A percentile compares a stretch with the other conserved stretches of the same genome.
phyloP scores from a whole-genome alignment of 1,139 yeast genomes.

The Pichia sorboxylosa region DNA sequence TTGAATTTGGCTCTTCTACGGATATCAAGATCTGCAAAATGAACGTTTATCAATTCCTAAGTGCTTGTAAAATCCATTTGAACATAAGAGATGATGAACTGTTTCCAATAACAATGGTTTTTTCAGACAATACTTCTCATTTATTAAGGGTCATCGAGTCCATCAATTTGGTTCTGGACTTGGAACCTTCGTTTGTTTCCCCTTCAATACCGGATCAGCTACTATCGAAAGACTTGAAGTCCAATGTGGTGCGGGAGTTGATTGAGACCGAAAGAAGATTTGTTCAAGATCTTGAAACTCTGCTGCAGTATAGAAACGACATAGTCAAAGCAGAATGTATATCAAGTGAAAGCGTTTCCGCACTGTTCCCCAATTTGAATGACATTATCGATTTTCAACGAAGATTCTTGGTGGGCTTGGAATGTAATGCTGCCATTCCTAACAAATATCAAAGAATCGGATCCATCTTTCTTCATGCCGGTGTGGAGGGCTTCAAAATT shows the following conservation, averaged over 20 bases:
- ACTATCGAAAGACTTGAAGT: constrained; percentile 40
- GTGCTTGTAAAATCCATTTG: constrained; percentile 73
- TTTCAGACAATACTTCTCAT: constrained; percentile 71
- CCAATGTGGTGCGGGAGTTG: constrained; percentile 74
- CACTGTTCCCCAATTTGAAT: constrained; percentile 75
- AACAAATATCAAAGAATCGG: constrained; percentile 77
- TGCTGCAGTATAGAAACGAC: constrained; percentile 58
- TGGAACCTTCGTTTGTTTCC: constrained; percentile 30
- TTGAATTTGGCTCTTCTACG: constrained; percentile 52
- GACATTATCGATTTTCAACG: constrained; percentile 89
- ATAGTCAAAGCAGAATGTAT: constrained; percentile 54
- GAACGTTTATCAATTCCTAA: constrained; percentile 79
- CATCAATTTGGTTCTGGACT: constrained; percentile 49
- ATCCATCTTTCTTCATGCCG: constrained; percentile 70
- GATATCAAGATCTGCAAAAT: constrained; percentile 80
- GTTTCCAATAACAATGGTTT: constrained; percentile 85
- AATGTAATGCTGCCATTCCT: constrained; percentile 72
- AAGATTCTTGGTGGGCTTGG: constrained; percentile 76
- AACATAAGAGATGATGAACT: constrained; percentile 69
- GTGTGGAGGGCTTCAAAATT: constrained; percentile 66
- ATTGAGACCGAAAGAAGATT: constrained; percentile 85
- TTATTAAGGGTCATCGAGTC: constrained; percentile 62
- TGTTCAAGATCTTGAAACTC: constrained; percentile 76
- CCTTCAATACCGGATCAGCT: constrained; percentile 19
- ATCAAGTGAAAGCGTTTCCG: constrained; percentile 69